These are phyloP conservation scores for Fraxinus latifolia DNA, from an alignment of 305 asterid species.

Conservation along the genomic window DNA sequence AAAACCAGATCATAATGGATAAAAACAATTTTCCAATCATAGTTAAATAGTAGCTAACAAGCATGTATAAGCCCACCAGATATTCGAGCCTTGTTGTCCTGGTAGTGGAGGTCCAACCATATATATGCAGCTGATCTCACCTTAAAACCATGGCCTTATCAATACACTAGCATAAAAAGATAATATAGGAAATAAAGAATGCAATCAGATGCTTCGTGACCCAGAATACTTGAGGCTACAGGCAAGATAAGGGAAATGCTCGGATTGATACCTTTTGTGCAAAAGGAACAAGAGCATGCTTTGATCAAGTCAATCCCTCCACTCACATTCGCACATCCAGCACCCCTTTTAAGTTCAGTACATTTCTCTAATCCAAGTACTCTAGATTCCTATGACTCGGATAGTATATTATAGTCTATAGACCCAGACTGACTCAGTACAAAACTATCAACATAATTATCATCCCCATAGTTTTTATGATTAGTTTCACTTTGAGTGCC, in stretches of 20 bases:
- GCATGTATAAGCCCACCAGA: slow-evolving; percentile 44
- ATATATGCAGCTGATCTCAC: slow-evolving; percentile 62
- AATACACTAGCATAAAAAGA: slow-evolving; percentile 14
- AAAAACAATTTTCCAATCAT: background rate
- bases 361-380: slow-evolving; percentile 44
- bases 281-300: slow-evolving; percentile 76
- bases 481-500: slow-evolving; percentile 28
- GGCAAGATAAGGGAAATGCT: background rate
- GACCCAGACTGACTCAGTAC: slow-evolving; percentile 67
- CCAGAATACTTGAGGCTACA: background rate
- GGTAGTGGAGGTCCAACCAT: slow-evolving; percentile 83
- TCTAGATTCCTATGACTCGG: slow-evolving; percentile 74
- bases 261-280: slow-evolving; percentile 62
- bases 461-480: slow-evolving; percentile 39
- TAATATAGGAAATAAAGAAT: background rate
- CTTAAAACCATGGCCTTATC: slow-evolving; percentile 20
- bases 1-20: background rate
- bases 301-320: slow-evolving; percentile 41
- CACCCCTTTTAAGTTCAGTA: slow-evolving; percentile 34
- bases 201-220: slow-evolving; percentile 1
- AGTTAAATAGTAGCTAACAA: background rate
- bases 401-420: slow-evolving; percentile 45
- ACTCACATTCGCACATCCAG: slow-evolving; percentile 33
- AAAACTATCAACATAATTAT: slow-evolving; percentile 47
- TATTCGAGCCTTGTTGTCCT: slow-evolving; percentile 69